phyloP scores from a whole-genome alignment of 768 basidiomycete genomes.

The Pleurotus cornucopiae region DNA sequence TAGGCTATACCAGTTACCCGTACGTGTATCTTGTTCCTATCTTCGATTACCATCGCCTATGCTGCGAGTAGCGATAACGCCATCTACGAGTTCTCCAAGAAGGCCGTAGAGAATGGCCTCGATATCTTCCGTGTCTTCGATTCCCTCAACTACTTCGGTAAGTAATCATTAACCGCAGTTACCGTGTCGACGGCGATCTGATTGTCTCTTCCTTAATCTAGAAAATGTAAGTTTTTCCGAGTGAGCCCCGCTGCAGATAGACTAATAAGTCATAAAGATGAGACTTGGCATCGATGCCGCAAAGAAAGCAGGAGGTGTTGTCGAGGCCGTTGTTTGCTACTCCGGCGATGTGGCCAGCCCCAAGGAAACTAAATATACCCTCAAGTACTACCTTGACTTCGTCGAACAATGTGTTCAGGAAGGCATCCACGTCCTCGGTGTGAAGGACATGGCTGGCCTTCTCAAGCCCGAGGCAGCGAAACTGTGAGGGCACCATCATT shows the following conservation, averaged over 20 bases:
- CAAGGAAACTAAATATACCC: constrained; percentile 94
- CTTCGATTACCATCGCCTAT: constrained; percentile 8
- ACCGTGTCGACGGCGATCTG: background rate
- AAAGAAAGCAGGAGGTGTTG: constrained; percentile 98
- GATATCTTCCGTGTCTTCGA: constrained; percentile 99
- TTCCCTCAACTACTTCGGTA: constrained; percentile 97
- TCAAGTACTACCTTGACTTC: constrained; percentile 96
- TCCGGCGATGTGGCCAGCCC: constrained; percentile 95
- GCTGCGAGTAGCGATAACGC: constrained; percentile 74
- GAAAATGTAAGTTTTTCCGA: constrained; percentile 59
- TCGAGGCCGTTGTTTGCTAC: constrained; percentile 97
- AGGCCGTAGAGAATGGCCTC: constrained; percentile 98
- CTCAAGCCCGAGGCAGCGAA: constrained; percentile 93
- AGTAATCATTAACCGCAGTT: constrained; percentile 18
- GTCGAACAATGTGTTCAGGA: constrained; percentile 89
- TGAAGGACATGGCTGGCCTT: constrained; percentile 99
- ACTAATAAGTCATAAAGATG: constrained; percentile 52
- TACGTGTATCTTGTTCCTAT: constrained; percentile 30
- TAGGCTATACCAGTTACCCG: constrained; percentile 99
- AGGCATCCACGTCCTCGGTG: constrained; percentile 94
- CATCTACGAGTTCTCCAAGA: constrained; percentile 99
- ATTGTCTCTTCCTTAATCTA: constrained; percentile 21
- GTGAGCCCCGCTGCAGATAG: background rate
- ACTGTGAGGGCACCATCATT: constrained; percentile 46
- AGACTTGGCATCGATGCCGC: constrained; percentile 98